Evolutionary conservation across 768 basidiomycete genomes (phyloP).

Genomic region (Cubamyces sp.): DNA sequence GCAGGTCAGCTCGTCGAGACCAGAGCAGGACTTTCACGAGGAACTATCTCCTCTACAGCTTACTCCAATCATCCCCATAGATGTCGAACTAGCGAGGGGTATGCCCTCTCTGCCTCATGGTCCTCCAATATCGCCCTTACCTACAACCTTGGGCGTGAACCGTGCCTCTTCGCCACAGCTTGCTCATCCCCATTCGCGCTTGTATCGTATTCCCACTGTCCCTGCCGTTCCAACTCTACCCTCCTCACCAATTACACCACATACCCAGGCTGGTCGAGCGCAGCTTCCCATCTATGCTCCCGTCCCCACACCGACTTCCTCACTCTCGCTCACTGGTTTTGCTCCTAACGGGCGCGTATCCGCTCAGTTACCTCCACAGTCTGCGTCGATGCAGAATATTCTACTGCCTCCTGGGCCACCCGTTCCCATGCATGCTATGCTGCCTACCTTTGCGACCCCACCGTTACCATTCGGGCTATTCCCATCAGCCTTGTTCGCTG

Average conservation of each 20-base stretch:
- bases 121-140: too few species aligned
- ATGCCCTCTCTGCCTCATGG: too few species aligned
- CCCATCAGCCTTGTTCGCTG: background rate
- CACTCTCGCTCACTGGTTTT: background rate
- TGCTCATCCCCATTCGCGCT: too few species aligned
- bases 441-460: too few species aligned
- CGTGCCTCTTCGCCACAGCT: too few species aligned
- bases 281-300: background rate
- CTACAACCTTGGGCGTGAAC: too few species aligned
- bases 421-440: too few species aligned
- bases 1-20: background rate
- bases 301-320: background rate
- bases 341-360: background rate
- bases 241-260: background rate
- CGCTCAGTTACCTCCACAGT: background rate
- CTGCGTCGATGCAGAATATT: too few species aligned
- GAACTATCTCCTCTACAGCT: background rate
- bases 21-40: background rate
- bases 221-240: background rate
- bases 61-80: background rate
- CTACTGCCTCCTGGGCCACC: too few species aligned
- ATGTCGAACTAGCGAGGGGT: background rate
- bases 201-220: background rate
- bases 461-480: too few species aligned
- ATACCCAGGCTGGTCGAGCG: background rate